Evolutionary conservation across 2,329 filamentous ascomycete species (phyloP).

Genomic region (Fusarium austroafricanum): DNA sequence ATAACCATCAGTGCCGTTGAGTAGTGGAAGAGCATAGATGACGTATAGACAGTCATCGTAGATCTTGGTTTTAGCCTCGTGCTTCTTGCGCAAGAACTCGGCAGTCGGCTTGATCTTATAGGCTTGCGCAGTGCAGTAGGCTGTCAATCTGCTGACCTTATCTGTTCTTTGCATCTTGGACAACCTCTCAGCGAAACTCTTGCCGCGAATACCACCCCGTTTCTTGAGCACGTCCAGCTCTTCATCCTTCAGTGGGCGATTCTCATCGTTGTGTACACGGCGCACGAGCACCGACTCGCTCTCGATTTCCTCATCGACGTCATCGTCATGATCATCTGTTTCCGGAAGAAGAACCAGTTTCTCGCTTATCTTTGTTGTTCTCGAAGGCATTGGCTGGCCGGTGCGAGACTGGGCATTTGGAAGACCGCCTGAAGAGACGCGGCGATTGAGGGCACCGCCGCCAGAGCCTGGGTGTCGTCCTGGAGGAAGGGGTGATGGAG

Average conservation of each 20-base stretch:
- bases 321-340: slow-evolving; percentile 69
- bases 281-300: slow-evolving; percentile 54
- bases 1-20: slow-evolving; percentile 88
- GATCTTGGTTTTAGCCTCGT: slow-evolving; percentile 92
- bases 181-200: slow-evolving; percentile 93
- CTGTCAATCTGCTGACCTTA: slow-evolving; percentile 89
- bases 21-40: slow-evolving; percentile 90
- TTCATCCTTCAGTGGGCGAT: slow-evolving; percentile 73
- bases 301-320: slow-evolving; percentile 69
- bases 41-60: slow-evolving; percentile 98
- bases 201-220: slow-evolving; percentile 73
- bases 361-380: slow-evolving; percentile 94
- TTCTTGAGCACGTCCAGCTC: slow-evolving; percentile 73
- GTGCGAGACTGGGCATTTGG: slow-evolving; percentile 57
- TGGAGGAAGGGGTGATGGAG: slow-evolving; percentile 63
- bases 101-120: slow-evolving; percentile 92
- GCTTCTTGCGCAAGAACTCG: slow-evolving; percentile 86
- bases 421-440: slow-evolving; percentile 53
- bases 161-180: slow-evolving; percentile 89
- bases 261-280: slow-evolving; percentile 67
- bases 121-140: slow-evolving; percentile 94
- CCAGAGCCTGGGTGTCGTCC: slow-evolving; percentile 35
- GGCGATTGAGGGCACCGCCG: slow-evolving; percentile 37
- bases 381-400: slow-evolving; percentile 76
- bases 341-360: slow-evolving; percentile 96